A percentile compares a stretch with the other conserved stretches of the same genome.
These are phyloP conservation scores for Mucuna pruriens DNA, from an alignment of 306 rosid genomes.

Conservation along the genomic window DNA sequence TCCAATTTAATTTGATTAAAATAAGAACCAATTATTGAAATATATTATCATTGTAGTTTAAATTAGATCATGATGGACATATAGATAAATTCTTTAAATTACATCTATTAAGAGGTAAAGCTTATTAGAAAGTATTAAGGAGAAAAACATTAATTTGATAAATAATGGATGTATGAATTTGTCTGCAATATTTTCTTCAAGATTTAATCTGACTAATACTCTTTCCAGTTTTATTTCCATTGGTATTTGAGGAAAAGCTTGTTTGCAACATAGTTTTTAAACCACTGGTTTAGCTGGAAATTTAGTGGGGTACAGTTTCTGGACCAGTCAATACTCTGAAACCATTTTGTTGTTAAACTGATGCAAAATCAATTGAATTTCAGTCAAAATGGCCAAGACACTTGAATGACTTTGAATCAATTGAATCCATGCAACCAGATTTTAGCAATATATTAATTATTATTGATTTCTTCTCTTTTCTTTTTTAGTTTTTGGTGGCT, in stretches of 20 bases:
- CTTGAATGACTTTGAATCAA: no score
- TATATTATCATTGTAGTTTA: neutral
- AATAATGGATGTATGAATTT: neutral
- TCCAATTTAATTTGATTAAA: neutral
- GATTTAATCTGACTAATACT: neutral
- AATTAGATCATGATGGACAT: neutral
- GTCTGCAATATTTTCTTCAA: neutral
- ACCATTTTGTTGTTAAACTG: neutral
- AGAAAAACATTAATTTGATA: neutral
- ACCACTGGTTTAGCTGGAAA: neutral
- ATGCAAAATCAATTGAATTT: neutral
- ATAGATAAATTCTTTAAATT: neutral
- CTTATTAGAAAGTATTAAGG: neutral
- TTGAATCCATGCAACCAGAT: neutral
- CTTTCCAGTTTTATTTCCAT: neutral
- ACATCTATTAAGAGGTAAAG: neutral
- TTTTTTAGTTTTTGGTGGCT: neutral
- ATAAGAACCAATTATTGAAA: neutral
- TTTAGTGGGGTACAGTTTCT: neutral
- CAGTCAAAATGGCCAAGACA: neutral
- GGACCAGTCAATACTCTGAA: neutral
- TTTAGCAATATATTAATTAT: neutral
- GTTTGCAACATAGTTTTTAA: neutral
- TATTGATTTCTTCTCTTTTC: no score
- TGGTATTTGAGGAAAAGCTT: neutral